phyloP scores from a whole-genome alignment of 164 flowering plant genomes.

The Umbellularia californica region DNA sequence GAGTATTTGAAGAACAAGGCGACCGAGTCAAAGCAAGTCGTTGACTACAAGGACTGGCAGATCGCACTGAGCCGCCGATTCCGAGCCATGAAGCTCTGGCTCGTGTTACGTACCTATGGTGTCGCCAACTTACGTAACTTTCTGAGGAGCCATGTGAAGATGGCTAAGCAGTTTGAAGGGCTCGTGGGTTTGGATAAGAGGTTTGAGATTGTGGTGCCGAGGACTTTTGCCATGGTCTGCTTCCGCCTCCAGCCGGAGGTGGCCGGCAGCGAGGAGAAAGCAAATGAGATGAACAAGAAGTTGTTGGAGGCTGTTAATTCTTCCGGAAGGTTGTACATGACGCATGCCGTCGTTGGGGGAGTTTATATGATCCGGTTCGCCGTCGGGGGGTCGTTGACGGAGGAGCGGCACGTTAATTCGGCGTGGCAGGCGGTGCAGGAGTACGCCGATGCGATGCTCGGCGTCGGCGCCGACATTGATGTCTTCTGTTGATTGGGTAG shows the following conservation, averaged over 20 bases:
- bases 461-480: neutral
- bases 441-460: constrained; percentile 15
- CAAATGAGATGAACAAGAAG: constrained; percentile 23
- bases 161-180: constrained; percentile 57
- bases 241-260: constrained; percentile 33
- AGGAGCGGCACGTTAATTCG: constrained; percentile 12
- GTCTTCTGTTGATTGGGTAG: neutral
- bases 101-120: constrained; percentile 62
- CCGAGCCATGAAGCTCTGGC: constrained; percentile 61
- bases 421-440: constrained; percentile 20
- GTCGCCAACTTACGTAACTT: constrained; percentile 35
- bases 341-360: constrained; percentile 20
- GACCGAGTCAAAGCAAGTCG: constrained; percentile 41
- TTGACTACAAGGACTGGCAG: constrained; percentile 84
- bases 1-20: constrained; percentile 60
- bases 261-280: constrained; percentile 1
- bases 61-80: constrained; percentile 55
- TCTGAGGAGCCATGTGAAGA: constrained; percentile 44
- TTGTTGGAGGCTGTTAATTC: constrained; percentile 13
- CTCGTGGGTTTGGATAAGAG: constrained; percentile 40
- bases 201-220: constrained; percentile 59
- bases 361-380: constrained; percentile 18
- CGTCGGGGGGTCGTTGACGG: constrained; percentile 14
- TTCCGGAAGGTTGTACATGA: constrained; percentile 16
- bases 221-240: constrained; percentile 52